Conservation (phyloP, 495 filamentous ascomycete genomes). For the Talaromyces ruber region DNA sequence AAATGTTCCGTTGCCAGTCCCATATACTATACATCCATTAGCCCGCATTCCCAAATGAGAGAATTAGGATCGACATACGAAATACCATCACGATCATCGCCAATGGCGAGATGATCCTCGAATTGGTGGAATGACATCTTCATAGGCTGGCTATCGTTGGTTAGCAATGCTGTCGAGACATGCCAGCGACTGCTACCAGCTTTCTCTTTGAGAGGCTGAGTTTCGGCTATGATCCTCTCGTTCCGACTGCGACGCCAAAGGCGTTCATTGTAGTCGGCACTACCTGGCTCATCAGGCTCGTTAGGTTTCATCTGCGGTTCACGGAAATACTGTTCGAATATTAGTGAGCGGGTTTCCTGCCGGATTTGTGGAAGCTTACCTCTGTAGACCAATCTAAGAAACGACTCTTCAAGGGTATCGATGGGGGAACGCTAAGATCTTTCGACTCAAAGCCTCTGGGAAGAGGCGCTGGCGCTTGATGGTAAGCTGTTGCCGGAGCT, state of each 20-base stretch:
- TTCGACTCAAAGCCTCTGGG: conserved; percentile 63
- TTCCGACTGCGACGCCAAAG: conserved; percentile 91
- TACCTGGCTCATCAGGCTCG: conserved; percentile 93
- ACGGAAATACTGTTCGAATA: conserved; percentile 67
- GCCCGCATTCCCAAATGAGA: conserved; percentile 1
- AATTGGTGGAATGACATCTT: conserved; percentile 98
- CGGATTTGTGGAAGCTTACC: conserved; percentile 25
- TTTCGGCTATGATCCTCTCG: conserved; percentile 81
- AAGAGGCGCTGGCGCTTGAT: conserved; percentile 64
- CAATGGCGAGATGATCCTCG: conserved; percentile 89
- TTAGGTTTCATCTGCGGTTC: conserved; percentile 97
- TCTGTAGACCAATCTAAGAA: conserved; percentile 96
- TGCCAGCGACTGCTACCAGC: conserved; percentile 82
- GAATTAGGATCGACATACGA: conserved; percentile 37
- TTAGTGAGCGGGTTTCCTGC: not conserved
- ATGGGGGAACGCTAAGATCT: conserved; percentile 42
- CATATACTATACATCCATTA: conserved; percentile 55
- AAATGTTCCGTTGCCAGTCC: conserved; percentile 75
- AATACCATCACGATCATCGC: conserved; percentile 83
- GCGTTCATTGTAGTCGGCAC: conserved; percentile 91
- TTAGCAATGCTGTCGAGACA: conserved; percentile 63
- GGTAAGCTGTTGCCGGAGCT: conserved; percentile 60
- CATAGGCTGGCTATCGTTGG: conserved; percentile 77
- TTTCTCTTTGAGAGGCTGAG: conserved; percentile 83
- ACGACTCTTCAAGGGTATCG: conserved; percentile 66